A percentile compares a stretch with the other conserved stretches of the same genome.
Conservation (phyloP, 331 rosid genomes). For the Pyracantha coccinea region DNA sequence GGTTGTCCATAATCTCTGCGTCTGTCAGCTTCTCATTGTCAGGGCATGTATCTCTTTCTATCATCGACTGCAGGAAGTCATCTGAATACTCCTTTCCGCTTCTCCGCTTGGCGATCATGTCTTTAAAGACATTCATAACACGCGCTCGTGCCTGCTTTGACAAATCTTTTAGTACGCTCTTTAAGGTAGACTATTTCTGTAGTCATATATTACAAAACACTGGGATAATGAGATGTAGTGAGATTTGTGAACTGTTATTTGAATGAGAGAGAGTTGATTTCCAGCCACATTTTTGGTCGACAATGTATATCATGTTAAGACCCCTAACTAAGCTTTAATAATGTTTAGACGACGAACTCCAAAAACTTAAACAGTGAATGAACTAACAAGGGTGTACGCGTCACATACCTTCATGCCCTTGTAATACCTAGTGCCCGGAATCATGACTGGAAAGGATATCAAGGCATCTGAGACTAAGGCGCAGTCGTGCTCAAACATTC, state of each 20-base stretch:
- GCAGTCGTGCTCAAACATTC: constrained; percentile 49
- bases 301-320: background rate
- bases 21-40: constrained; percentile 50
- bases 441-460: constrained; percentile 55
- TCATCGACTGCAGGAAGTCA: constrained; percentile 66
- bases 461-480: constrained; percentile 39
- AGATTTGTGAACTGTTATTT: too few relatives aligned
- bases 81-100: constrained; percentile 32
- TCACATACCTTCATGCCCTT: constrained; percentile 49
- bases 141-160: constrained; percentile 51
- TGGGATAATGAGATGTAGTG: too few relatives aligned
- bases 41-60: constrained; percentile 40
- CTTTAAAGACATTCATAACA: constrained; percentile 44
- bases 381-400: too few relatives aligned
- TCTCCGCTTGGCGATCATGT: constrained; percentile 40
- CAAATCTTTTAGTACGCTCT: constrained; percentile 11
- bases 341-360: too few relatives aligned
- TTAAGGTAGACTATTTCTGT: background rate
- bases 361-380: too few relatives aligned
- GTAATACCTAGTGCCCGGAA: constrained; percentile 68
- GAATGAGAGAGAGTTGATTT: too few relatives aligned
- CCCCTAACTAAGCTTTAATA: background rate
- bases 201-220: too few relatives aligned
- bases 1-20: constrained; percentile 59
- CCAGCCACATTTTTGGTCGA: background rate